Conservation (phyloP, 306 rosid genomes). For the Luffa aegyptiaca region DNA sequence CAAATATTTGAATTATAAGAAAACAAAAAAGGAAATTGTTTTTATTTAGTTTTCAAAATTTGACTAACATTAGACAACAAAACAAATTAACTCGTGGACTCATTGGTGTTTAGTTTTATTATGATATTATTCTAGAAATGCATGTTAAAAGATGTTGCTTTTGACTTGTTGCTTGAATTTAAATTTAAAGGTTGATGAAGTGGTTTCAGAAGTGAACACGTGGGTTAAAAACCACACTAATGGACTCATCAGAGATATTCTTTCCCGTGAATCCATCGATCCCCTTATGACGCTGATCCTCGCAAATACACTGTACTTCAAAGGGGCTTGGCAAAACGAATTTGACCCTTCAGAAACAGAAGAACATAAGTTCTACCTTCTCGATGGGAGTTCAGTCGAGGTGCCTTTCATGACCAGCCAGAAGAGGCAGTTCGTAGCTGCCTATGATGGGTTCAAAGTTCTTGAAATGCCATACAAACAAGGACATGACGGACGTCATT, state of each 20-base stretch:
- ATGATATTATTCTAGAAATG: no score
- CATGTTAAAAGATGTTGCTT: no score
- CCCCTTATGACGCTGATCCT: constrained; percentile 30
- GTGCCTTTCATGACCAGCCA: constrained; percentile 68
- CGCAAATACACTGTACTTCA: constrained; percentile 70
- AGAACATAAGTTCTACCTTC: constrained; percentile 49
- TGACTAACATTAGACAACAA: no score
- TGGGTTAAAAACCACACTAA: constrained; percentile 46
- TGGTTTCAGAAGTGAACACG: constrained; percentile 32
- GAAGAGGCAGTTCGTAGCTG: constrained; percentile 28
- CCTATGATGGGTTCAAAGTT: constrained; percentile 52
- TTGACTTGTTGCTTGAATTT: no score
- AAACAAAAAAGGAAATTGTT: no score
- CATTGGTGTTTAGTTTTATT: no score
- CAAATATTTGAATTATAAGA: no score
- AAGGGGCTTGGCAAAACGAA: constrained; percentile 59
- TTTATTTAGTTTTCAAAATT: no score
- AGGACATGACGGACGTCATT: constrained; percentile 44
- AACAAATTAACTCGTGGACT: no score
- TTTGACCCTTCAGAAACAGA: constrained; percentile 46
- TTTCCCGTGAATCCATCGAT: constrained; percentile 29
- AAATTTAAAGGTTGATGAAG: no score
- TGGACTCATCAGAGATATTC: constrained; percentile 39
- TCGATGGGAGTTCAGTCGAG: constrained; percentile 38
- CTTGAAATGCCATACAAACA: constrained; percentile 49